phyloP scores from a whole-genome alignment of 805 yeast species.

The Tetrapisispora nanseiensis region DNA sequence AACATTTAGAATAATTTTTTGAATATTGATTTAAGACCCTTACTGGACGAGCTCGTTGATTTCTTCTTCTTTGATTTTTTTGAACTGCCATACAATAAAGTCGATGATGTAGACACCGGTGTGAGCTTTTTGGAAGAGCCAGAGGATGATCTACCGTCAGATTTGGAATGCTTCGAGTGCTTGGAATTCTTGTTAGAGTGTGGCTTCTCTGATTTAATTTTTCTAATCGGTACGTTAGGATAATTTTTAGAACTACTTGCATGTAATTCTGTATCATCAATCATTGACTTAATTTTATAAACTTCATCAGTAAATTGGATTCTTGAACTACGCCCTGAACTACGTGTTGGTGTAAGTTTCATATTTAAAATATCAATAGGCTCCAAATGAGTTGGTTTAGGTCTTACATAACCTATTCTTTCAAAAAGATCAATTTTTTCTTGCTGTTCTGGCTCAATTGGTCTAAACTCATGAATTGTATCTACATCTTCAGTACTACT shows the following conservation, averaged over 20 bases:
- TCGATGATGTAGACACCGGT: neutral
- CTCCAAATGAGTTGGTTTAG: conserved; percentile 18
- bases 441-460: conserved; percentile 18
- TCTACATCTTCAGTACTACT: conserved; percentile 12
- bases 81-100: neutral
- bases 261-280: conserved; percentile 9
- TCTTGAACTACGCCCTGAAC: conserved; percentile 23
- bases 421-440: conserved; percentile 21
- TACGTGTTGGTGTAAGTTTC: conserved; percentile 9
- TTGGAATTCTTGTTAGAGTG: neutral
- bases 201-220: conserved; percentile 15
- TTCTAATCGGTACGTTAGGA: conserved; percentile 8
- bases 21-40: neutral
- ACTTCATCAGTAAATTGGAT: conserved; percentile 19
- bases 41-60: neutral
- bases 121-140: neutral
- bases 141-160: neutral
- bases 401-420: conserved; percentile 23
- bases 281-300: conserved; percentile 26
- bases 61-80: neutral
- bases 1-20: neutral
- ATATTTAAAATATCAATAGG: conserved; percentile 9
- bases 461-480: conserved; percentile 23
- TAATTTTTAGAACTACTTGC: neutral
- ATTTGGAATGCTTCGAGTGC: neutral